Percentiles rank a stretch among this genome's conserved stretches.
These are phyloP conservation scores for Bathelium albidoporum DNA, from an alignment of 495 filamentous ascomycete species.

Conservation along the genomic window DNA sequence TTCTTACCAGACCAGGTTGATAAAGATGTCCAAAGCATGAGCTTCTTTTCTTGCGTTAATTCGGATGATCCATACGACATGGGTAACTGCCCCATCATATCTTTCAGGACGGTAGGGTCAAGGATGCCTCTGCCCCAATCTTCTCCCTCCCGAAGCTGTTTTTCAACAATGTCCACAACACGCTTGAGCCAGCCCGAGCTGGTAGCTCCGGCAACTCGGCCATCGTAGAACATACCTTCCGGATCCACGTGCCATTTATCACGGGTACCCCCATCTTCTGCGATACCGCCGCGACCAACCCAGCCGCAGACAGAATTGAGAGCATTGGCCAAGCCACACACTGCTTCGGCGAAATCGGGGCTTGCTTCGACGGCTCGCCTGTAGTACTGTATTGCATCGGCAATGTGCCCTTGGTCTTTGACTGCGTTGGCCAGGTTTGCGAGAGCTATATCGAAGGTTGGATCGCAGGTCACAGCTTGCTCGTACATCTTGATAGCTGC, in stretches of 20 bases:
- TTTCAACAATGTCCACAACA: conserved; percentile 90
- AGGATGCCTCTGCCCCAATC: conserved; percentile 74
- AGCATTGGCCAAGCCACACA: conserved; percentile 91
- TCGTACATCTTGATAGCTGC: conserved; percentile 97
- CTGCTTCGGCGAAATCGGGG: conserved; percentile 93
- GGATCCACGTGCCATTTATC: conserved; percentile 96
- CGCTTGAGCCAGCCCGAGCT: conserved; percentile 83
- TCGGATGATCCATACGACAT: conserved; percentile 26
- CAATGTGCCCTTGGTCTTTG: conserved; percentile 88
- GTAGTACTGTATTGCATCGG: conserved; percentile 88
- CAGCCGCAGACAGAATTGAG: conserved; percentile 96
- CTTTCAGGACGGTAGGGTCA: conserved; percentile 42
- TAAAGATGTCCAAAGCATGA: conserved; percentile 39
- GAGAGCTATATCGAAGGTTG: conserved; percentile 89
- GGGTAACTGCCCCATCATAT: conserved; percentile 40
- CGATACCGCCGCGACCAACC: conserved; percentile 78
- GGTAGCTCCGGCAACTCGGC: conserved; percentile 42
- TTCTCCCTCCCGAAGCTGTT: conserved; percentile 79
- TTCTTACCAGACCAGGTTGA: conserved; percentile 61
- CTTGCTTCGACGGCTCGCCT: conserved; percentile 79
- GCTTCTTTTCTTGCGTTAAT: conserved; percentile 31
- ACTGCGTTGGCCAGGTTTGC: conserved; percentile 97
- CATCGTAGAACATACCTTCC: conserved; percentile 72
- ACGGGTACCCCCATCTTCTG: conserved; percentile 55
- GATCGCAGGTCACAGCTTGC: conserved; percentile 81